Percentiles rank a stretch among this genome's conserved stretches.
Conservation (phyloP, 805 yeast genomes). For the Suhomyces vadensis region DNA sequence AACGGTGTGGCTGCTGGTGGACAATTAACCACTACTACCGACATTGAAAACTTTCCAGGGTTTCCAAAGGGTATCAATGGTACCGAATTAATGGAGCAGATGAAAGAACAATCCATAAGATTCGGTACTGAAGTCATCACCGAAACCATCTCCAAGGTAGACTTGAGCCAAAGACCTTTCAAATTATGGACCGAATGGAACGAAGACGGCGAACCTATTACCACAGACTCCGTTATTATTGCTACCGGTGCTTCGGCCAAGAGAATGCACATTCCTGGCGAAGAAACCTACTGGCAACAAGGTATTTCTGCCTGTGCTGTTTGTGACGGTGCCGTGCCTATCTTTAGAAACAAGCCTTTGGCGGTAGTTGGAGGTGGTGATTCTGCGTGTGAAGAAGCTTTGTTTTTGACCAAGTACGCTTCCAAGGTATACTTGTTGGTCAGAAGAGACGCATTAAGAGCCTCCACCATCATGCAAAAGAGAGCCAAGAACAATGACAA, state of each 20-base stretch:
- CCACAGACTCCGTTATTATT: constrained; percentile 87
- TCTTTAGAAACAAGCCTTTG: constrained; percentile 95
- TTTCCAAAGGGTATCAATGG: constrained; percentile 94
- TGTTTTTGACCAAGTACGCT: constrained; percentile 95
- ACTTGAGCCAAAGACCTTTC: constrained; percentile 84
- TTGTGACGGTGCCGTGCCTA: constrained; percentile 99
- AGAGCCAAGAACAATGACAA: constrained; percentile 83
- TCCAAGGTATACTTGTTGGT: constrained; percentile 92
- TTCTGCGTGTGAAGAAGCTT: constrained; percentile 99
- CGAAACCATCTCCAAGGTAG: constrained; percentile 93
- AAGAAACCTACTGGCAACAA: constrained; percentile 97
- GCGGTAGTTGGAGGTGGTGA: constrained; percentile 99
- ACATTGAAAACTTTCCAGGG: constrained; percentile 98
- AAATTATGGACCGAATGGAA: constrained; percentile 95
- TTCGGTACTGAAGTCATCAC: constrained; percentile 95
- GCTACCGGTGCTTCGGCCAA: constrained; percentile 99
- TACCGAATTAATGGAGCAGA: constrained; percentile 83
- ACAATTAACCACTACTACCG: constrained; percentile 97
- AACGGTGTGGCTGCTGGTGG: constrained; percentile 99
- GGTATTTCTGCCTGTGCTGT: constrained; percentile 99
- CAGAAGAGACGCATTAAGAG: constrained; percentile 92
- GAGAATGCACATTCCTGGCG: constrained; percentile 93
- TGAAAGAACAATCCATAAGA: constrained; percentile 83
- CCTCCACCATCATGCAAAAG: constrained; percentile 95
- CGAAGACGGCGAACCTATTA: constrained; percentile 88